A percentile compares a stretch with the other conserved stretches of the same genome.
Evolutionary conservation across 768 basidiomycete genomes (phyloP).

Genomic region (Suillus cothurnatus): DNA sequence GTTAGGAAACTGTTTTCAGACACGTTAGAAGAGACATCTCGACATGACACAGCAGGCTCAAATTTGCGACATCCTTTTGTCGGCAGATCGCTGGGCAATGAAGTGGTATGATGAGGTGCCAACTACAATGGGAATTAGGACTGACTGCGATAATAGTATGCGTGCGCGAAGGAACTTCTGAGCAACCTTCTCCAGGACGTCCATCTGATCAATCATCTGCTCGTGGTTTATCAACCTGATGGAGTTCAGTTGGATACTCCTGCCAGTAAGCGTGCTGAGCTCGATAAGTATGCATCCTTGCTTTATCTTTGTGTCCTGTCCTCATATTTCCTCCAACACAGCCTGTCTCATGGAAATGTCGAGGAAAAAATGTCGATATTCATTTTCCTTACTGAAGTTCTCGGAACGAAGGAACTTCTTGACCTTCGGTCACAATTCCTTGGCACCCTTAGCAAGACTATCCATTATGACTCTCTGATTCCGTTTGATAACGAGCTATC

Average conservation of each 20-base stretch:
- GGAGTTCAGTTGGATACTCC: constrained; percentile 44
- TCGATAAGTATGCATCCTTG: constrained; percentile 45
- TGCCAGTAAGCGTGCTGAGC: constrained; percentile 65
- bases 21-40: constrained; percentile 53
- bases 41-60: constrained; percentile 53
- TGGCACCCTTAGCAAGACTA: constrained; percentile 68
- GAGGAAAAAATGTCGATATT: constrained; percentile 50
- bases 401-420: constrained; percentile 63
- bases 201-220: constrained; percentile 52
- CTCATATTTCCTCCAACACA: background rate
- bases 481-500: constrained; percentile 70
- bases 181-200: constrained; percentile 51
- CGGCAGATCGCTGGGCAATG: constrained; percentile 46
- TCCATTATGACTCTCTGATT: constrained; percentile 53
- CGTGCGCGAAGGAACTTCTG: constrained; percentile 52
- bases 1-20: constrained; percentile 44
- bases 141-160: constrained; percentile 37
- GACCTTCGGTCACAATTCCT: constrained; percentile 73
- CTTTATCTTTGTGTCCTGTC: background rate
- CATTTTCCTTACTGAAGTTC: constrained; percentile 66
- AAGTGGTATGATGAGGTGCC: constrained; percentile 43
- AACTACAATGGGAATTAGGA: background rate
- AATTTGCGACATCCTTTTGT: constrained; percentile 58
- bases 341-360: constrained; percentile 27
- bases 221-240: constrained; percentile 50